Percentiles rank a stretch among this genome's conserved stretches.
phyloP scores from a whole-genome alignment of 768 basidiomycete genomes.

The Podaxis sp. region DNA sequence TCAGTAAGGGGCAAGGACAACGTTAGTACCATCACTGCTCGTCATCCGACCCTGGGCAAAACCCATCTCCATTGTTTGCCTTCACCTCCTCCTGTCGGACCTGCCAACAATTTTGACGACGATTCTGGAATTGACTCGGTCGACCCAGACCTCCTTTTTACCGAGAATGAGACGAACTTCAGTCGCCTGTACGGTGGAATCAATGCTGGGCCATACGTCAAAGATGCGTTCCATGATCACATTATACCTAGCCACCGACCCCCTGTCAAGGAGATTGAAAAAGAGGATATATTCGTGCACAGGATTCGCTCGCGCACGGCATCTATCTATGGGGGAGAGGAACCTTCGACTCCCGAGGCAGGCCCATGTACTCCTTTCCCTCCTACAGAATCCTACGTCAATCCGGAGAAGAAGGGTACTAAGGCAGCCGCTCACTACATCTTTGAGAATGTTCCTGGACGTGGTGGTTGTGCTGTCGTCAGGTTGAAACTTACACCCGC shows the following conservation, averaged over 20 bases:
- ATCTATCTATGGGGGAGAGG: constrained; percentile 35
- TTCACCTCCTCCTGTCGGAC: constrained; percentile 85
- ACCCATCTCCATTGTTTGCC: constrained; percentile 86
- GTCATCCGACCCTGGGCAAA: constrained; percentile 71
- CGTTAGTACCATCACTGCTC: constrained; percentile 60
- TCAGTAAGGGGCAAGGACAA: constrained; percentile 46
- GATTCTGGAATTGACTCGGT: constrained; percentile 66
- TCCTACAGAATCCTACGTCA: constrained; percentile 58
- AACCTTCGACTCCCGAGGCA: constrained; percentile 38
- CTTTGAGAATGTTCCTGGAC: constrained; percentile 82
- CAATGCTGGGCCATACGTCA: constrained; percentile 81
- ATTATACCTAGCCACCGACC: constrained; percentile 86
- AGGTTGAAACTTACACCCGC: constrained; percentile 87
- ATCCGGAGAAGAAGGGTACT: constrained; percentile 83
- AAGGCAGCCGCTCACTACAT: constrained; percentile 91
- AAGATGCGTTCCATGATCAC: constrained; percentile 98
- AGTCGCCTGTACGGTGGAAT: constrained; percentile 83
- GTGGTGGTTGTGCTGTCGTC: constrained; percentile 93
- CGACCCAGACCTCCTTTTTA: constrained; percentile 86
- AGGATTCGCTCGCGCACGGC: constrained; percentile 48
- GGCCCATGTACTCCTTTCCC: constrained; percentile 63
- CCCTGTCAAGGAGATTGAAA: constrained; percentile 35
- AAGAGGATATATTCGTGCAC: constrained; percentile 41
- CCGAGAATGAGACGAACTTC: constrained; percentile 98
- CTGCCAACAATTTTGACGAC: constrained; percentile 56